Conservation (phyloP, 2,329 filamentous ascomycete genomes). For the Penicillium aurantiogriseum region DNA sequence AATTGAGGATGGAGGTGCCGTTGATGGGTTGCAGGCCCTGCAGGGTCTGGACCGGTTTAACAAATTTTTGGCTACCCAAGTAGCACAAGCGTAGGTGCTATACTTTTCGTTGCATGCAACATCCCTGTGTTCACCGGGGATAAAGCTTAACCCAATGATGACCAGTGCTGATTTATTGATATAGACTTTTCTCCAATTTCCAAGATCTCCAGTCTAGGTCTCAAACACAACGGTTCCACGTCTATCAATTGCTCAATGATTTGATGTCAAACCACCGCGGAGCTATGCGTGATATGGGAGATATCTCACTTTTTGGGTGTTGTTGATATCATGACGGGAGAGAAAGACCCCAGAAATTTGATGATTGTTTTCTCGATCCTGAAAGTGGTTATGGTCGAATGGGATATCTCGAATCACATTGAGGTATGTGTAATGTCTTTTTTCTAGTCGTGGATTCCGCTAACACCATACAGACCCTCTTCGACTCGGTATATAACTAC, state of each 20-base stretch:
- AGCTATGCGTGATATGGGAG: conserved; percentile 57
- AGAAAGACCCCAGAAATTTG: conserved; percentile 67
- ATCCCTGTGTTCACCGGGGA: conserved; percentile 12
- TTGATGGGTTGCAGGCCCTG: conserved; percentile 58
- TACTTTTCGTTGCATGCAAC: conserved; percentile 1
- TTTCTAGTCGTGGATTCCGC: background rate
- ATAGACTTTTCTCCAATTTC: conserved; percentile 52
- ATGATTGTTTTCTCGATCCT: conserved; percentile 70
- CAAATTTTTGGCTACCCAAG: conserved; percentile 53
- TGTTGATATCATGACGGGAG: conserved; percentile 64
- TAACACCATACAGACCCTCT: conserved; percentile 48
- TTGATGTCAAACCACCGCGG: conserved; percentile 61
- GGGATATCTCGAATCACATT: conserved; percentile 60
- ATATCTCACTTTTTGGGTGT: conserved; percentile 60
- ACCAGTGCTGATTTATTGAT: conserved; percentile 15
- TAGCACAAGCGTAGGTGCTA: conserved; percentile 52
- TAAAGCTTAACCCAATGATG: background rate
- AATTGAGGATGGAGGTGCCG: conserved; percentile 61
- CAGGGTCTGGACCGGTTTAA: conserved; percentile 62
- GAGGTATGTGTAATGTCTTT: conserved; percentile 45
- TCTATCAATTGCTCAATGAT: conserved; percentile 60
- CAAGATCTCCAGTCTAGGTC: conserved; percentile 60
- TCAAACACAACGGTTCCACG: conserved; percentile 64
- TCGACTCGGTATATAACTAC: conserved; percentile 70
- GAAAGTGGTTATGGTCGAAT: conserved; percentile 66